Percentiles rank a stretch among this genome's conserved stretches.
Conservation (phyloP, 257 asterid genomes). For the Orobanche coerulescens region DNA sequence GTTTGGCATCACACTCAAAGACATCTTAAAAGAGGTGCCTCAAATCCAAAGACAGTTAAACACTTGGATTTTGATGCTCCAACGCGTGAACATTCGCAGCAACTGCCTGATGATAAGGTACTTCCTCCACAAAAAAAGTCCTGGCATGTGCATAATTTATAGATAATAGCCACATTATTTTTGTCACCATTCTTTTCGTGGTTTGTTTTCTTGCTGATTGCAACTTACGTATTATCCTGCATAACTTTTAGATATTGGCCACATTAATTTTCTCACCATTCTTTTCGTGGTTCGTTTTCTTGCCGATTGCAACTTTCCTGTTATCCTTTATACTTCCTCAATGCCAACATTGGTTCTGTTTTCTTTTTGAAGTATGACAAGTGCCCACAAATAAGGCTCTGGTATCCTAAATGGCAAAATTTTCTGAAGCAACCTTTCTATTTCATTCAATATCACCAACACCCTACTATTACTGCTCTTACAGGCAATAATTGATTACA, state of each 20-base stretch:
- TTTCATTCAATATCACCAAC: background rate
- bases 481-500: background rate
- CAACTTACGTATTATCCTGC: conserved; percentile 22
- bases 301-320: background rate
- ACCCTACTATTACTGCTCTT: background rate
- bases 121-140: conserved; percentile 22
- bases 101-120: conserved; percentile 87
- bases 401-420: background rate
- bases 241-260: conserved; percentile 18
- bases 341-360: background rate
- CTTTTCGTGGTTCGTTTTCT: background rate
- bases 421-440: background rate
- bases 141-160: conserved; percentile 26
- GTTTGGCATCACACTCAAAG: conserved; percentile 96
- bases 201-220: background rate
- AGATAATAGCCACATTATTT: conserved; percentile 8
- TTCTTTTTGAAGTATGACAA: background rate
- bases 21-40: conserved; percentile 57
- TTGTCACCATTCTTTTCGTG: background rate
- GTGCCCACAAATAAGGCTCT: background rate
- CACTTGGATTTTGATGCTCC: conserved; percentile 99
- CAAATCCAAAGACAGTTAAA: conserved; percentile 63
- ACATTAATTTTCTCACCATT: too few species aligned
- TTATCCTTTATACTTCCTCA: background rate
- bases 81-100: conserved; percentile 89